phyloP scores from a whole-genome alignment of 1,139 yeast species.

The Scheffersomyces stambukii region DNA sequence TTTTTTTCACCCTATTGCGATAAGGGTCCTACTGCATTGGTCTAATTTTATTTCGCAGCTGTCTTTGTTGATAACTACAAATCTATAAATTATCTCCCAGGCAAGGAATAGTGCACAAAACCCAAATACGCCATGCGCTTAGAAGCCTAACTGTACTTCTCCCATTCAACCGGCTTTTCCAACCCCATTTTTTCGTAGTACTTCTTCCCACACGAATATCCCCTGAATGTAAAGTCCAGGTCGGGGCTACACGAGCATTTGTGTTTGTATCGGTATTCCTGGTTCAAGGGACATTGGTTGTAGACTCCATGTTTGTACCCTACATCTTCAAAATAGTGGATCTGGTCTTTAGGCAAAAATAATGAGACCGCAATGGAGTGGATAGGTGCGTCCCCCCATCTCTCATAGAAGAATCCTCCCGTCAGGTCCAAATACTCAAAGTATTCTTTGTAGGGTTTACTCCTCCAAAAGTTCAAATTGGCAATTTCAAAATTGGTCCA shows the following conservation, averaged over 20 bases:
- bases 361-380: conserved; percentile 82
- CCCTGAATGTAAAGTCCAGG: conserved; percentile 50
- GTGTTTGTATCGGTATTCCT: conserved; percentile 37
- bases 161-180: conserved; percentile 44
- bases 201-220: conserved; percentile 51
- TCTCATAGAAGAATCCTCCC: conserved; percentile 89
- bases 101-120: no score
- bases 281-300: conserved; percentile 53
- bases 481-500: conserved; percentile 94
- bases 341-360: conserved; percentile 57
- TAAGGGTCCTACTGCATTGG: no score
- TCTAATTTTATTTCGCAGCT: no score
- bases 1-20: no score
- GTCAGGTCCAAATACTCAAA: conserved; percentile 68
- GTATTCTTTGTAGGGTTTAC: conserved; percentile 60
- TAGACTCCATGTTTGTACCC: conserved; percentile 77
- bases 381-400: conserved; percentile 97
- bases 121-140: no score
- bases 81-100: no score
- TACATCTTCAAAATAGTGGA: conserved; percentile 77
- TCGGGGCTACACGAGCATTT: conserved; percentile 50
- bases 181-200: conserved; percentile 43
- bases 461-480: conserved; percentile 71
- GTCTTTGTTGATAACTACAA: no score
- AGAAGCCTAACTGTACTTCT: conserved; percentile 16